These are phyloP conservation scores for Castanea crenata DNA, from an alignment of 306 rosid genomes.

Conservation along the genomic window DNA sequence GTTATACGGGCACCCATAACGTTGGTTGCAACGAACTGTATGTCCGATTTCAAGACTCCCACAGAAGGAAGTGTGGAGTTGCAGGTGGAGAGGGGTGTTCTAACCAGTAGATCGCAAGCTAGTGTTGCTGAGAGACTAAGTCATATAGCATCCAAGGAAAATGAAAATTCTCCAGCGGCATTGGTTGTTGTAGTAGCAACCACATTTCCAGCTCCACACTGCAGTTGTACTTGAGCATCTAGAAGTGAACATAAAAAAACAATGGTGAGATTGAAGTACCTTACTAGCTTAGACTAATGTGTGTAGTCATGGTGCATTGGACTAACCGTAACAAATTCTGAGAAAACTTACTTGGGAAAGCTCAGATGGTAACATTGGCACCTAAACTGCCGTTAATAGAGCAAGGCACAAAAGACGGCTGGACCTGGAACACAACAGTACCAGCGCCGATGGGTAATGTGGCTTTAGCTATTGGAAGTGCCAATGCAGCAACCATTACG, in stretches of 20 bases:
- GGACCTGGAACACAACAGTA: no score
- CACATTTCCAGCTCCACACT: slow-evolving; percentile 29
- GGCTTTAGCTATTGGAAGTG: slow-evolving; percentile 18
- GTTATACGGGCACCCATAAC: slow-evolving; percentile 6
- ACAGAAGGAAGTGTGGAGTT: slow-evolving; percentile 22
- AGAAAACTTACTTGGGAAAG: slow-evolving; percentile 30
- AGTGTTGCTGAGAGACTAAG: slow-evolving; percentile 9
- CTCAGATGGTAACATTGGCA: slow-evolving; percentile 26
- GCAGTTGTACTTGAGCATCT: slow-evolving; percentile 33
- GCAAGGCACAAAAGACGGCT: neutral
- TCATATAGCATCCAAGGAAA: slow-evolving; percentile 24
- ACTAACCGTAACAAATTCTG: no score
- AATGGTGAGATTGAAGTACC: neutral
- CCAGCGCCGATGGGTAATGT: neutral
- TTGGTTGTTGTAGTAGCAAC: slow-evolving; percentile 30
- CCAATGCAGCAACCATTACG: slow-evolving; percentile 3
- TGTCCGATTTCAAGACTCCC: slow-evolving; percentile 9
- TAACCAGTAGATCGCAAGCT: slow-evolving; percentile 30
- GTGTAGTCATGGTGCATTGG: no score
- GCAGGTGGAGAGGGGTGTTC: slow-evolving; percentile 37
- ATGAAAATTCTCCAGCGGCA: slow-evolving; percentile 20
- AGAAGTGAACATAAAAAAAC: neutral
- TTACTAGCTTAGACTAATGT: neutral
- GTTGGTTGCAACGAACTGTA: slow-evolving; percentile 5
- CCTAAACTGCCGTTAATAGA: slow-evolving; percentile 25